Conservation (phyloP, 805 yeast genomes). For the Suhomyces emberorum region DNA sequence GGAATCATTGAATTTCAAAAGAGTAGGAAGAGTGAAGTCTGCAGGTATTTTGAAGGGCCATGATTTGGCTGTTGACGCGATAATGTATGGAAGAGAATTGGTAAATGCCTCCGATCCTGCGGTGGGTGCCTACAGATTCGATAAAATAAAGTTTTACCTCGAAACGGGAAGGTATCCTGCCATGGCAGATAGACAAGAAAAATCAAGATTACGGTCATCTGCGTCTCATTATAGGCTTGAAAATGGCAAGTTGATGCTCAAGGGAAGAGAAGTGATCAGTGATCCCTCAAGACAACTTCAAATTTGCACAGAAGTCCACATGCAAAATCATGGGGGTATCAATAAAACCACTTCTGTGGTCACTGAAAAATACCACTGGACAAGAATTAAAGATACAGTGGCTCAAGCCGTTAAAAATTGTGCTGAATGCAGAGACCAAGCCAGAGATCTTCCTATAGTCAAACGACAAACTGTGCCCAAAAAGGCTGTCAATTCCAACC, state of each 20-base stretch:
- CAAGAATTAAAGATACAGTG: slow-evolving; percentile 84
- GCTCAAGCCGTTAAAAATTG: slow-evolving; percentile 76
- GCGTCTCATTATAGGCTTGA: slow-evolving; percentile 73
- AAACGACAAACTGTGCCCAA: slow-evolving; percentile 15
- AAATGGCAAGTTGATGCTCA: slow-evolving; percentile 70
- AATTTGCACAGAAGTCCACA: slow-evolving; percentile 70
- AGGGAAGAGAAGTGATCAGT: slow-evolving; percentile 79
- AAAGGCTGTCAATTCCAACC: slow-evolving; percentile 10
- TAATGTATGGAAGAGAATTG: slow-evolving; percentile 79
- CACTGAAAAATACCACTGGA: slow-evolving; percentile 85
- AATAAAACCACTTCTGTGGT: slow-evolving; percentile 79
- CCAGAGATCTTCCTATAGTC: slow-evolving; percentile 18
- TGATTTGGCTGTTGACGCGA: slow-evolving; percentile 81
- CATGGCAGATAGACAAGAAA: slow-evolving; percentile 75
- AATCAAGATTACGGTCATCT: slow-evolving; percentile 77
- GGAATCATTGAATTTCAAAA: slow-evolving; percentile 70
- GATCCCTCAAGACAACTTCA: slow-evolving; percentile 72
- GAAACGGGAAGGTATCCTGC: slow-evolving; percentile 87
- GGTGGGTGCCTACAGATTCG: slow-evolving; percentile 60
- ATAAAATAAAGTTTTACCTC: slow-evolving; percentile 70
- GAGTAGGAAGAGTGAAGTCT: slow-evolving; percentile 77
- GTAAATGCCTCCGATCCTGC: slow-evolving; percentile 52
- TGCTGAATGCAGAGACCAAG: slow-evolving; percentile 60
- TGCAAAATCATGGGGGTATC: slow-evolving; percentile 76
- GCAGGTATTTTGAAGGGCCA: slow-evolving; percentile 87